These are phyloP conservation scores for Cydonia oblonga DNA, from an alignment of 331 rosid genomes.

Conservation along the genomic window DNA sequence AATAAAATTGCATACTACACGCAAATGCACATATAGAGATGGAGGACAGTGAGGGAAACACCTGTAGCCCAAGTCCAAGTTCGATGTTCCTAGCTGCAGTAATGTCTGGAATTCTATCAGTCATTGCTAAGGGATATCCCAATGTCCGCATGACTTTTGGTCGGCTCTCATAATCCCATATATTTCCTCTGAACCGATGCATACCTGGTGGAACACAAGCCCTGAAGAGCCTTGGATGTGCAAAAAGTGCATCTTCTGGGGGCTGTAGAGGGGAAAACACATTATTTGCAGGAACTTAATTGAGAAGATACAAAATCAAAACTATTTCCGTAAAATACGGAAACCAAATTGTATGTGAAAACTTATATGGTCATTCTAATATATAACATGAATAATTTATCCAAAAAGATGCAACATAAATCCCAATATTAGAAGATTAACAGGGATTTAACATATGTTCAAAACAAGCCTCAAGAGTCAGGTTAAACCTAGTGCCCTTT, in stretches of 20 bases:
- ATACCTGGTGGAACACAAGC: conserved; percentile 97
- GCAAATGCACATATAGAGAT: conserved; percentile 7
- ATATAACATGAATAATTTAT: background rate
- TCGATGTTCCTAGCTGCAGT: conserved; percentile 79
- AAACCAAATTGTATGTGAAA: background rate
- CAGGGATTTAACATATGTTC: background rate
- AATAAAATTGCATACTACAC: background rate
- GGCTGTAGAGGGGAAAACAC: conserved; percentile 45
- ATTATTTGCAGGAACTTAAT: conserved; percentile 14
- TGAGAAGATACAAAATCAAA: background rate
- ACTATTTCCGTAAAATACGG: background rate
- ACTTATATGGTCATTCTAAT: background rate
- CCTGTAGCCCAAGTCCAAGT: conserved; percentile 96
- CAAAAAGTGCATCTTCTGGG: conserved; percentile 93
- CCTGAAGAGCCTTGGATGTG: conserved; percentile 85
- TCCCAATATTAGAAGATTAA: background rate
- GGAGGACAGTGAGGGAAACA: conserved; percentile 8
- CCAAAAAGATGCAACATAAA: background rate
- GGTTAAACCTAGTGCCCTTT: background rate
- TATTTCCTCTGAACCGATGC: conserved; percentile 91
- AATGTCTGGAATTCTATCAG: conserved; percentile 65
- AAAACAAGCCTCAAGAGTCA: background rate
- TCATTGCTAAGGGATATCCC: conserved; percentile 61
- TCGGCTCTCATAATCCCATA: conserved; percentile 83
- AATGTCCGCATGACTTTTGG: conserved; percentile 62